Percentiles rank a stretch among this genome's conserved stretches.
phyloP scores from a whole-genome alignment of 176 grass and related monocot genomes.

The Carex pumila region DNA sequence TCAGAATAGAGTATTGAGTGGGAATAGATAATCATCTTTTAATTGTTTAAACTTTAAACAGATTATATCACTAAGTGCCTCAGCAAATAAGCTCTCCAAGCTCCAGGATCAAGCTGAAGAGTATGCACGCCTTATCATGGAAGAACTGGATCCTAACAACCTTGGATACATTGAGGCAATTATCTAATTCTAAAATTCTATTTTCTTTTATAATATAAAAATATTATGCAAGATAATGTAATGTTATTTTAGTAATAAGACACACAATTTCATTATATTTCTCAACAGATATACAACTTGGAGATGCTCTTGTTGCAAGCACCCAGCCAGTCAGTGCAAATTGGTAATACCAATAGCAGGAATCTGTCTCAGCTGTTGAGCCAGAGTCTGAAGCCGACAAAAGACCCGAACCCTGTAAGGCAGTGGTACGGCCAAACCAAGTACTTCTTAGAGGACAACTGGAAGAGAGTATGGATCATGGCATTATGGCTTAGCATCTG shows the following conservation, averaged over 20 bases:
- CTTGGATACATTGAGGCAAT: slow-evolving; percentile 49
- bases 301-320: slow-evolving; percentile 15
- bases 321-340: slow-evolving; percentile 12
- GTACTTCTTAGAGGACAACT: slow-evolving; percentile 36
- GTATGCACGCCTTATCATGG: slow-evolving; percentile 43
- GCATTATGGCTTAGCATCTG: slow-evolving; percentile 27
- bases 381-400: slow-evolving; percentile 23
- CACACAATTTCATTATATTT: neutral
- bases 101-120: slow-evolving; percentile 41
- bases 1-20: neutral
- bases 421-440: neutral
- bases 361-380: slow-evolving; percentile 23
- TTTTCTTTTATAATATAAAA: neutral
- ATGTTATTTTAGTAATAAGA: neutral
- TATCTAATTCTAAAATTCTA: neutral
- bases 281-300: slow-evolving; percentile 10
- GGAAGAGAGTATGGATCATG: slow-evolving; percentile 34
- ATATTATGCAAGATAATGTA: slow-evolving; percentile 7
- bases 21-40: neutral
- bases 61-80: slow-evolving; percentile 44
- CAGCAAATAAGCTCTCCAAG: slow-evolving; percentile 40
- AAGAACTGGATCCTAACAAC: slow-evolving; percentile 41
- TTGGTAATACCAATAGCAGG: slow-evolving; percentile 24
- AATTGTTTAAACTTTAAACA: slow-evolving; percentile 4
- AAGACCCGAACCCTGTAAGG: slow-evolving; percentile 16